Evolutionary conservation across 257 asterid species (phyloP), one percentile per base, ranked within the genome.

Genomic region (Nicotiana benthamiana): DNA sequence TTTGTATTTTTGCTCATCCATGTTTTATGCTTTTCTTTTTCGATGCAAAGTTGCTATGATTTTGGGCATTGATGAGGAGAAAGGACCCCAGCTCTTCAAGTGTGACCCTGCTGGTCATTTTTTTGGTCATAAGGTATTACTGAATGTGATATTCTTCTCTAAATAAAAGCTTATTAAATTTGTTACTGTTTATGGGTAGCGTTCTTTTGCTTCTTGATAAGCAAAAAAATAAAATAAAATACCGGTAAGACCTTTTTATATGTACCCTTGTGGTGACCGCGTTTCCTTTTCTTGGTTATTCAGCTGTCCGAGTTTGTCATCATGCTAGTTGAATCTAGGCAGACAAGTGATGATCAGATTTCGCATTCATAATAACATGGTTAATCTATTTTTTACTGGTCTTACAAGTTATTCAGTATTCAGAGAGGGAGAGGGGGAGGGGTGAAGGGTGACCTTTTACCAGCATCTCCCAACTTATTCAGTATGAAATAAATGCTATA

Each of bases 101-200:
- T 96, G 99, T 83, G 99, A 96, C 79, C 99, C 99, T n/a, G 99
- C 99, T 12, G 99, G 99, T 81, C 98, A 96, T 86, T 96, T 96
- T 85, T 96, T 92, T 60, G 99, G 99, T 80, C 99, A 96, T 57
- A 96, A 96, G 97, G 99, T 96, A 88, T 82, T 48, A 67, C 2
- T 9, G 5, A 53, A 34, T 62, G 18, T 6, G 40, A 11, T 56
- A 6, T 16, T 20, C 51, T 30, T 57, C 4, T 79, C 79, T 48
- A 51, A 20, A 54, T 75, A 12, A 52, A 63, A 75, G 61, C n/a
- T 32, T 34, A 32, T 77, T 18, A 17, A n/a, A 8, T 3, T 52
- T 81, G 61, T 60, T 36, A 26, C n/a, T 78, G 20, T 59, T 30
- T 9, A 51, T 51, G 13, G 56, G 48, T 40, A 40, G 48, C 48